A percentile compares a stretch with the other conserved stretches of the same genome.
These are phyloP conservation scores for Gautieria morchelliformis DNA, from an alignment of 768 basidiomycete species.

Conservation along the genomic window DNA sequence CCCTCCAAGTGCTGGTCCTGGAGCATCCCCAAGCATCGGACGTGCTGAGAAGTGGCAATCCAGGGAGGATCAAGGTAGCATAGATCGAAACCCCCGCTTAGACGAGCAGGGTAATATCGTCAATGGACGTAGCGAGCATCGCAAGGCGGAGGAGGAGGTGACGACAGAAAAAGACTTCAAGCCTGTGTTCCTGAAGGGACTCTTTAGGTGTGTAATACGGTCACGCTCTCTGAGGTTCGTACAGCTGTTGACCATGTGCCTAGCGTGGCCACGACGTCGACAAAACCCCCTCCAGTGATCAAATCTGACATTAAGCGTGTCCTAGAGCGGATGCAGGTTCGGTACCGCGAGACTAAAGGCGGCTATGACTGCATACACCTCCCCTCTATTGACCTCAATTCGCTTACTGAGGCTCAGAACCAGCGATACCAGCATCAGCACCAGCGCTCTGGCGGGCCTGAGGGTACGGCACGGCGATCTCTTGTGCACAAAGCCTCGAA, in stretches of 20 bases:
- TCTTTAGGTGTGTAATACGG: slow-evolving; percentile 65
- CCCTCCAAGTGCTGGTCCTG: slow-evolving; percentile 15
- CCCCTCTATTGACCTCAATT: slow-evolving; percentile 85
- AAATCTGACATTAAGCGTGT: slow-evolving; percentile 80
- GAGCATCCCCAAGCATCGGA: no score
- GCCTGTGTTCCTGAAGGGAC: slow-evolving; percentile 89
- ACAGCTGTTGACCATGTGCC: background rate
- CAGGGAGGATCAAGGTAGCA: slow-evolving; percentile 19
- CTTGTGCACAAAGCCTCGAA: slow-evolving; percentile 70
- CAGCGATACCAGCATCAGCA: slow-evolving; percentile 25
- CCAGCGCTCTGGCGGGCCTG: slow-evolving; percentile 28
- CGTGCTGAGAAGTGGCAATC: slow-evolving; percentile 19
- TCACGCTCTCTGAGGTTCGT: background rate
- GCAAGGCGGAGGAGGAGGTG: slow-evolving; percentile 33
- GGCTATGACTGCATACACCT: slow-evolving; percentile 96
- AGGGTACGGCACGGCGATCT: slow-evolving; percentile 39
- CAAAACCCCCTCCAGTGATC: slow-evolving; percentile 72
- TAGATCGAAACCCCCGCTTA: slow-evolving; percentile 22
- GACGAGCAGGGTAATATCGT: slow-evolving; percentile 30
- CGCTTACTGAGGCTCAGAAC: slow-evolving; percentile 37
- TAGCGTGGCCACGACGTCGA: slow-evolving; percentile 92
- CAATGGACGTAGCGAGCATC: slow-evolving; percentile 27
- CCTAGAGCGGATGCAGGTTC: slow-evolving; percentile 90
- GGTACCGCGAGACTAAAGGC: slow-evolving; percentile 80
- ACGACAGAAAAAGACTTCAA: slow-evolving; percentile 73